Evolutionary conservation across 1,284 basidiomycete genomes (phyloP), one percentile per base, ranked within the genome.

Genomic region (Crucibulum cyathiforme): DNA sequence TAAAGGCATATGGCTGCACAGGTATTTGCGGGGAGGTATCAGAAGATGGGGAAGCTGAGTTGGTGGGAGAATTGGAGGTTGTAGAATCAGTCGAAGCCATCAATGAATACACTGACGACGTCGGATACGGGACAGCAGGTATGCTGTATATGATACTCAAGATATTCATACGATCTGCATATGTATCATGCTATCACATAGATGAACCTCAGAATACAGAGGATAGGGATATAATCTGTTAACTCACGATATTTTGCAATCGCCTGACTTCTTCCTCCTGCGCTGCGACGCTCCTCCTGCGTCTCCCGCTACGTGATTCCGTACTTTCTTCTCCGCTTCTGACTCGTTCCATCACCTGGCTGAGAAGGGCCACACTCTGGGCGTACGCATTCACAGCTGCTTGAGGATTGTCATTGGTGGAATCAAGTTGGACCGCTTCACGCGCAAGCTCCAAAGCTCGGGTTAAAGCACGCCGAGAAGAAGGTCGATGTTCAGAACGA

Each of bases 91-190:
- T 80, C 34, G 84, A 86, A 54, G 71, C 79, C 54, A 82, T 73
- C 48, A 83, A 80, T 41, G 84, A 79, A 63, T 87, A 86, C 52
- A 83, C 68, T 15, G 84, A 81, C 36, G 85, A 75, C 35, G 85
- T 82, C 12, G 89, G 83, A 69, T 90, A 86, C 34, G 87, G 86
- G 38, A 86, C 84, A 47, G 90, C 82, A 24, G 90, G 90, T 73
- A 94, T 93, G 72, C 87, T 90, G 78, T 94, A 94, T 63, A 93
- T 93, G 63, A 93, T 83, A 67, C 90, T 92, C 58, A 94, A 82
- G 67, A 94, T 93, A 71, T 92, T 91, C 92, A 94, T 94, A 60
- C 92, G 86, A 76, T 94, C 92, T 58, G 91, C 91, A 72, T 94
- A 94, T 8, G 92, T 94, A 75, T 94, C 92, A 71, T 94, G 92